phyloP scores from a whole-genome alignment of 2,329 filamentous ascomycete genomes.

The Colletotrichum sp. region DNA sequence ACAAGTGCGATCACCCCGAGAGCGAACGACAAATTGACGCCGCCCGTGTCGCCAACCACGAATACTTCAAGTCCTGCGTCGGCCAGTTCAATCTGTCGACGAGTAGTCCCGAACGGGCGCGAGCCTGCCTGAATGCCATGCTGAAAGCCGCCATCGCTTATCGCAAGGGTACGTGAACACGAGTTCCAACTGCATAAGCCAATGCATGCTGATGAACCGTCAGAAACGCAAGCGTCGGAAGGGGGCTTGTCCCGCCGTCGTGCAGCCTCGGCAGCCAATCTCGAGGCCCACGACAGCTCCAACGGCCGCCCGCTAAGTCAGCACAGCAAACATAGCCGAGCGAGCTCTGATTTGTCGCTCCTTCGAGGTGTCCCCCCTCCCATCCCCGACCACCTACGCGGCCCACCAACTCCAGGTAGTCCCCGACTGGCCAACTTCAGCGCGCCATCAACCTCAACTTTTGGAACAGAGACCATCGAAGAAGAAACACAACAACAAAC shows the following conservation, averaged over 20 bases:
- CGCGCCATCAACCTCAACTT: slow-evolving; percentile 32
- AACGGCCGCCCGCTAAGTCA: slow-evolving; percentile 61
- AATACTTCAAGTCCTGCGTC: slow-evolving; percentile 71
- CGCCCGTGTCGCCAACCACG: slow-evolving; percentile 64
- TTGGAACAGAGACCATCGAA: slow-evolving; percentile 43
- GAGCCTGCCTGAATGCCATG: slow-evolving; percentile 77
- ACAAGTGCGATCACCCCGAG: slow-evolving; percentile 84
- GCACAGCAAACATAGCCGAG: slow-evolving; percentile 71
- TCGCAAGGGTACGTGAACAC: slow-evolving; percentile 66
- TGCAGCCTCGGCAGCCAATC: slow-evolving; percentile 66
- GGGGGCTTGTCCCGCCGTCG: slow-evolving; percentile 53
- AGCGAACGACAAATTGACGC: slow-evolving; percentile 75
- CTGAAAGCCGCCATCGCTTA: slow-evolving; percentile 72
- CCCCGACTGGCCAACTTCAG: slow-evolving; percentile 52
- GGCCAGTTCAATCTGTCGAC: slow-evolving; percentile 77
- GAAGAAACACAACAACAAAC: slow-evolving; percentile 44
- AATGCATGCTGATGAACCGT: slow-evolving; percentile 13
- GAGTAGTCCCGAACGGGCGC: slow-evolving; percentile 73
- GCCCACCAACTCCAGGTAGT: slow-evolving; percentile 30
- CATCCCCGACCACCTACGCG: slow-evolving; percentile 44
- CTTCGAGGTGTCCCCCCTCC: slow-evolving; percentile 59
- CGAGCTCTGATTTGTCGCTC: slow-evolving; percentile 73
- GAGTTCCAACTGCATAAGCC: background rate
- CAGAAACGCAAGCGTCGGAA: slow-evolving; percentile 34
- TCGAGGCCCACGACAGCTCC: slow-evolving; percentile 59